Conservation (phyloP, 768 basidiomycete species). For the Porphyrellus cyaneotinctus region DNA sequence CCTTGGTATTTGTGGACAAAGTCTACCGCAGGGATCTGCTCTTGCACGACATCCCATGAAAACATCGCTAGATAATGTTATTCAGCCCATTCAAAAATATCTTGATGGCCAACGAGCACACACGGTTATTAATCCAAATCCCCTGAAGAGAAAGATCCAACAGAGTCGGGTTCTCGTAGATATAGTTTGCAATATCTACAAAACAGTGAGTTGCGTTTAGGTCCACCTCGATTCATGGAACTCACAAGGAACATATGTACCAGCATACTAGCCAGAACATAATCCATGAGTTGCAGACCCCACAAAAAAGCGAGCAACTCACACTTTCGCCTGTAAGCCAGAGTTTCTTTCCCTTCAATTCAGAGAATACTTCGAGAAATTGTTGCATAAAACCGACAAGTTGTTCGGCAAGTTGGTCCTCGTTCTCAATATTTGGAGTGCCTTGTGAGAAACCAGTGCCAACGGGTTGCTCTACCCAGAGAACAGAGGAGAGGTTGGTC, state of each 20-base stretch:
- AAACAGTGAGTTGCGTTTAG: neutral
- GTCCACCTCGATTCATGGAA: neutral
- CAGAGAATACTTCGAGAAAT: conserved; percentile 70
- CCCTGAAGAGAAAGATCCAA: conserved; percentile 61
- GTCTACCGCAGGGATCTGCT: conserved; percentile 65
- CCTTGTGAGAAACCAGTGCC: conserved; percentile 79
- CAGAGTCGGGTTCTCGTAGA: conserved; percentile 52
- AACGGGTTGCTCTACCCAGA: conserved; percentile 78
- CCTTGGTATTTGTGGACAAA: conserved; percentile 71
- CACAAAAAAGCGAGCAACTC: conserved; percentile 23
- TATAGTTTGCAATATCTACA: conserved; percentile 70
- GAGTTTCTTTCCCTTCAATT: conserved; percentile 68
- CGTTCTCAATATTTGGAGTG: conserved; percentile 53
- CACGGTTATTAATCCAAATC: conserved; percentile 71
- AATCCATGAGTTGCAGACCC: neutral
- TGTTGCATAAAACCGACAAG: conserved; percentile 62
- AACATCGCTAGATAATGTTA: conserved; percentile 41
- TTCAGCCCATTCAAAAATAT: neutral
- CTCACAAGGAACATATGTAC: conserved; percentile 61
- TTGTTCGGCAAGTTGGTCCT: conserved; percentile 55
- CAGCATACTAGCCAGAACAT: conserved; percentile 53
- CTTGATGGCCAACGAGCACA: conserved; percentile 21
- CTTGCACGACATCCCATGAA: conserved; percentile 61
- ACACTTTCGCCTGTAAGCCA: conserved; percentile 76
- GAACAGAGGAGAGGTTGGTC: conserved; percentile 73